Evolutionary conservation across 176 grass and related monocot genomes (phyloP).

Genomic region (Tillandsia leiboldiana): DNA sequence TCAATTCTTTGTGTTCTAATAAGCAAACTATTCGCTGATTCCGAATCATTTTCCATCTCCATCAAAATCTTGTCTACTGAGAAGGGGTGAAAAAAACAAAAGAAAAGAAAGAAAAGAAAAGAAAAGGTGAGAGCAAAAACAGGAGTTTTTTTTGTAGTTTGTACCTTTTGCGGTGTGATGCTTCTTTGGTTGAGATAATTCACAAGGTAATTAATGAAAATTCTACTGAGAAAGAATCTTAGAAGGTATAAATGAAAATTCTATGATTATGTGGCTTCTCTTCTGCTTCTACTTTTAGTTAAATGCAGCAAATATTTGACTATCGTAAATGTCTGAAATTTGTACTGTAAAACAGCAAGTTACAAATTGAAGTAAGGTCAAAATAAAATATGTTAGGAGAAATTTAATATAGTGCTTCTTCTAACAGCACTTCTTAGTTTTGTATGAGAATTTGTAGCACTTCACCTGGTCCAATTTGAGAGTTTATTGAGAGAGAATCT

Average conservation of each 20-base stretch:
- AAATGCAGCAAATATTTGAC: too few species aligned
- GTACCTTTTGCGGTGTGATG: not conserved
- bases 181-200: not conserved
- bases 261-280: too few species aligned
- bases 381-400: too few species aligned
- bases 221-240: too few species aligned
- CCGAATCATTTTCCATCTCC: constrained; percentile 18
- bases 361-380: too few species aligned
- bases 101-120: not conserved
- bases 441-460: not conserved
- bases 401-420: too few species aligned
- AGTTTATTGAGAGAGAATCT: not conserved
- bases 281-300: too few species aligned
- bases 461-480: constrained; percentile 14
- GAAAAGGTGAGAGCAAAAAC: constrained; percentile 5
- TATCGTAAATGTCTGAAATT: too few species aligned
- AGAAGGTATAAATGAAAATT: too few species aligned
- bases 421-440: constrained; percentile 25
- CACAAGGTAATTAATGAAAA: too few species aligned
- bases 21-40: constrained; percentile 20
- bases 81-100: constrained; percentile 16
- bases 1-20: constrained; percentile 52
- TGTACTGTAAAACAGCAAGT: too few species aligned
- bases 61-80: constrained; percentile 26
- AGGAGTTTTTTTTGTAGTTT: not conserved